phyloP scores from a whole-genome alignment of 1,284 basidiomycete species.

The Apiotrichum laibachii region DNA sequence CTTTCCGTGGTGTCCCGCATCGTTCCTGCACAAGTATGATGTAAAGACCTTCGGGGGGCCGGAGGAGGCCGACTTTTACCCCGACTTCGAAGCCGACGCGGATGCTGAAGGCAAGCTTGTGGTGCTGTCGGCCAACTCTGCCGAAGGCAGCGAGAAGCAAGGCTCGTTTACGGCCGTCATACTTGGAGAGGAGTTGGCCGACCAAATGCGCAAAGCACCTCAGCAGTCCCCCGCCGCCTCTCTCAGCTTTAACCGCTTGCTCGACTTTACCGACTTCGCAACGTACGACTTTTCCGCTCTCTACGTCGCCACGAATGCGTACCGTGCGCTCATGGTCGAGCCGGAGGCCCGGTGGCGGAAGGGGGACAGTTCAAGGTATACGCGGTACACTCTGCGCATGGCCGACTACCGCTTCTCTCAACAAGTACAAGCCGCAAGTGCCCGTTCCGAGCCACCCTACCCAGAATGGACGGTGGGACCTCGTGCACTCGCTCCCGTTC shows the following conservation, averaged over 20 bases:
- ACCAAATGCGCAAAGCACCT: neutral
- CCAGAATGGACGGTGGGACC: too few species aligned
- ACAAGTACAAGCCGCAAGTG: neutral
- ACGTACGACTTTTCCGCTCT: neutral
- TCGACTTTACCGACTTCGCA: neutral
- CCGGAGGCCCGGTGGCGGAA: neutral
- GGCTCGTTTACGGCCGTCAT: neutral
- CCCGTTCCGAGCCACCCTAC: too few species aligned
- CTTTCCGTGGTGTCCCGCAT: too few species aligned
- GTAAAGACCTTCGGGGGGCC: too few species aligned
- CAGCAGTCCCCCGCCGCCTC: neutral
- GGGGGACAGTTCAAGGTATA: neutral
- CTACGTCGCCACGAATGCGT: neutral
- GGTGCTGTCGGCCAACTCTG: neutral
- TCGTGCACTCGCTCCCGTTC: too few species aligned
- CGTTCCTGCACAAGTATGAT: too few species aligned
- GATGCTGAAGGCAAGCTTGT: neutral
- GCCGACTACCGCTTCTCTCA: neutral
- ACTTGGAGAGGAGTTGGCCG: neutral
- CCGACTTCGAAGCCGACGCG: neutral
- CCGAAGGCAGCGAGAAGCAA: neutral
- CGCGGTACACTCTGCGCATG: neutral
- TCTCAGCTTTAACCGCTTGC: neutral
- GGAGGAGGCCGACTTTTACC: neutral
- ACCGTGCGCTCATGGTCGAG: neutral